Conservation (phyloP, 805 yeast species). For the Wickerhamomyces tratensis region DNA sequence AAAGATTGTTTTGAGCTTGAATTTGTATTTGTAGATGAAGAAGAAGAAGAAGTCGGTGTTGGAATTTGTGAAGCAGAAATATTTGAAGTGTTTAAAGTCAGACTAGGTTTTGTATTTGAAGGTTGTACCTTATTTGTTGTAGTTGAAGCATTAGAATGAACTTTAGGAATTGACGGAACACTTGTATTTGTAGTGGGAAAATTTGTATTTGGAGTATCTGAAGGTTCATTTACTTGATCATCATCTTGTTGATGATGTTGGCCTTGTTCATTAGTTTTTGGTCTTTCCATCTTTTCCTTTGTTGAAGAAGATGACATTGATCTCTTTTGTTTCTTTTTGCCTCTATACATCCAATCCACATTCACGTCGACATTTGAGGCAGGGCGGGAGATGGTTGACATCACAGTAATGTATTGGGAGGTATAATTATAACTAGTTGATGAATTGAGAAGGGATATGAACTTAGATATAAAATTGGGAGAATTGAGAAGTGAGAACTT, state of each 20-base stretch:
- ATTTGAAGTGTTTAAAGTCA: neutral
- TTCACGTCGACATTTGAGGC: conserved; percentile 29
- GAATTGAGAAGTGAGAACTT: too few relatives aligned
- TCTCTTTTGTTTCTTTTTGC: conserved; percentile 42
- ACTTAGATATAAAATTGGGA: too few relatives aligned
- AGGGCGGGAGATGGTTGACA: neutral
- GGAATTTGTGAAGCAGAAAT: conserved; percentile 2
- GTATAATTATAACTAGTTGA: too few relatives aligned
- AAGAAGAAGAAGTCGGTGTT: neutral
- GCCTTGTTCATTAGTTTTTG: conserved; percentile 2
- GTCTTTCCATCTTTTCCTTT: conserved; percentile 3
- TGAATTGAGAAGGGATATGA: too few relatives aligned
- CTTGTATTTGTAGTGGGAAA: neutral
- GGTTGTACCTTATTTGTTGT: conserved; percentile 11
- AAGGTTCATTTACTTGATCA: too few relatives aligned
- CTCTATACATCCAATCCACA: conserved; percentile 79
- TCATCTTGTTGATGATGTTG: neutral
- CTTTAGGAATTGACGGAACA: conserved; percentile 2
- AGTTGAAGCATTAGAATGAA: conserved; percentile 4
- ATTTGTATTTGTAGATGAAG: neutral
- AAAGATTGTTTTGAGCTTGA: neutral
- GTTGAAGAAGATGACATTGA: conserved; percentile 14
- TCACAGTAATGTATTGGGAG: conserved; percentile 1
- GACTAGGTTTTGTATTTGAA: conserved; percentile 3
- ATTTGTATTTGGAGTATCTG: neutral